Evolutionary conservation across 1,284 basidiomycete species (phyloP).

Genomic region (Schizophyllum amplum): DNA sequence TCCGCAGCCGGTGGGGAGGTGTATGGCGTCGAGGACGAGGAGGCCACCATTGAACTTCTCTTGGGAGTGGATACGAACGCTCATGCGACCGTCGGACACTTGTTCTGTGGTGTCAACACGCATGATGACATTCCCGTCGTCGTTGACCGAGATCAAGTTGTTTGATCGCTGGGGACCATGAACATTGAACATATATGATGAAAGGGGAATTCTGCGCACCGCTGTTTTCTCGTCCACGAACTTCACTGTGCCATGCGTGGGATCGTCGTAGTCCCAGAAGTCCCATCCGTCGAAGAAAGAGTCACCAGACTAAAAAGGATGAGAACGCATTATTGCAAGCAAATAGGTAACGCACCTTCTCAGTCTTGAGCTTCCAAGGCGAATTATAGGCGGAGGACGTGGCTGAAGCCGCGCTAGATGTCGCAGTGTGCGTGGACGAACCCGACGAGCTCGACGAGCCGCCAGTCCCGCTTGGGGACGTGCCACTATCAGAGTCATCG

Average conservation of each 20-base stretch:
- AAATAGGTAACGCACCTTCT: conserved; percentile 15
- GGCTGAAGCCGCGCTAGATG: background rate
- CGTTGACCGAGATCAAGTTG: conserved; percentile 53
- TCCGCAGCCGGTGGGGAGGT: conserved; percentile 88
- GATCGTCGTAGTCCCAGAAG: conserved; percentile 67
- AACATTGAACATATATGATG: conserved; percentile 9
- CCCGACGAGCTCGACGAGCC: conserved; percentile 16
- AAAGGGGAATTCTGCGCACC: conserved; percentile 30
- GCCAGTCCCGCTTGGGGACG: conserved; percentile 18
- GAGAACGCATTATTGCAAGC: conserved; percentile 5
- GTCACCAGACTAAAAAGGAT: conserved; percentile 39
- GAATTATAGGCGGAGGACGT: background rate
- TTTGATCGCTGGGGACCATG: conserved; percentile 32
- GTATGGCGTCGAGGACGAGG: conserved; percentile 76
- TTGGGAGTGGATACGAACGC: conserved; percentile 69
- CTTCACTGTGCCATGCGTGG: conserved; percentile 65
- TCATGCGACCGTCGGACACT: conserved; percentile 58
- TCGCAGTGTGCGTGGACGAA: background rate
- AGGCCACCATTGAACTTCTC: conserved; percentile 58
- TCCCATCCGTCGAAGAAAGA: conserved; percentile 77
- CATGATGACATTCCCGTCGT: conserved; percentile 71
- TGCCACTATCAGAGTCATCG: conserved; percentile 7
- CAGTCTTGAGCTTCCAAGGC: conserved; percentile 1
- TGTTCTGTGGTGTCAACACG: conserved; percentile 72
- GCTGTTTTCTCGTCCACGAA: conserved; percentile 51